Evolutionary conservation across 75 land plant species (phyloP), one percentile per base, ranked within the genome.

Genomic region (Ceratopteris richardii): DNA sequence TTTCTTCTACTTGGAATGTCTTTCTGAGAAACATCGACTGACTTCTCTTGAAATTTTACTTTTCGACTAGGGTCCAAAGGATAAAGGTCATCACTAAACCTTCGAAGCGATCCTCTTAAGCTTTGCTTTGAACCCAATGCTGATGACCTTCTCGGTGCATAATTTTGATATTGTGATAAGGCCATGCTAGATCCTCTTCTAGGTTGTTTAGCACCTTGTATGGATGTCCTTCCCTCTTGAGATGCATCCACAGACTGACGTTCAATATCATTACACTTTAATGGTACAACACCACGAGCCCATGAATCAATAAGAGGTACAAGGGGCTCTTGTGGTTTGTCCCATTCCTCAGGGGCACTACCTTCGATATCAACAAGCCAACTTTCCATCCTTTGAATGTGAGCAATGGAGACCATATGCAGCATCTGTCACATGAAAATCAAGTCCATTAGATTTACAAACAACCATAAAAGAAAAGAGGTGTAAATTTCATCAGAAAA

Each of bases 371-470:
- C 7, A 2, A 52, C 62, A 24, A 40, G 16, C 62, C 62, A 60
- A 20, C 24, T 25, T 43, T 60, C 62, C 62, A 60, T 60, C 23
- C 62, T 16, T 28, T 39, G 44, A 9, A 60, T 48, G 17, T 40
- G 44, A 11, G 46, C 62, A 39, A 60, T 27, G 22, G 46, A 40
- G 9, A 60, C 62, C 62, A 60, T 60, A 23, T 60, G 46, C 10
- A 60, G 48, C 48, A 60, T 23, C 62, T 60, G 62, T 33, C n/a
- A n/a, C n/a, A n/a, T n/a, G n/a, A n/a, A n/a, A n/a, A n/a, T n/a
- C n/a, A n/a, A n/a, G n/a, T n/a, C n/a, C n/a, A n/a, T n/a, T n/a
- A n/a, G n/a, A n/a, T n/a, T n/a, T n/a, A n/a, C n/a, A n/a, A n/a
- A n/a, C n/a, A n/a, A n/a, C n/a, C n/a, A n/a, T n/a, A n/a, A n/a